A percentile compares a stretch with the other conserved stretches of the same genome.
Conservation (phyloP, 768 basidiomycete species). For the Fomitopsis pulvina region DNA sequence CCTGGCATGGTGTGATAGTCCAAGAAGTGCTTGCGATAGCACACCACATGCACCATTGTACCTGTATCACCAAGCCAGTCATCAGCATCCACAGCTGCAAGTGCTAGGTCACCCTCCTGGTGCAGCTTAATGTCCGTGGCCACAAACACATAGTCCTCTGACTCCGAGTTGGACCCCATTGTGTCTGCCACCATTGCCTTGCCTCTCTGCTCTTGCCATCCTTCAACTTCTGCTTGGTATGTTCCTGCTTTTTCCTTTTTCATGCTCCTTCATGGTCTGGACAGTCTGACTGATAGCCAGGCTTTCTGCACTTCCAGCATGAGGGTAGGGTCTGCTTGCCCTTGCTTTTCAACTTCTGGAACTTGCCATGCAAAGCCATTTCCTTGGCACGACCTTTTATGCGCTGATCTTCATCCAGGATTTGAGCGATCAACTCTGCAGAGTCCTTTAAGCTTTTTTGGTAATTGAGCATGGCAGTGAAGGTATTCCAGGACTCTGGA, state of each 20-base stretch:
- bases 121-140: not conserved
- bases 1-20: constrained; percentile 5
- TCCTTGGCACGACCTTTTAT: no score
- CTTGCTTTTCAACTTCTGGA: not conserved
- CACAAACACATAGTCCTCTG: no score
- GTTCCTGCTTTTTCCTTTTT: no score
- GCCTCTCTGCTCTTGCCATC: no score
- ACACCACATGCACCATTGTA: constrained; percentile 1
- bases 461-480: no score
- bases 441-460: constrained; percentile 1
- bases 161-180: no score
- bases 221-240: not conserved
- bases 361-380: no score
- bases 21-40: constrained; percentile 1
- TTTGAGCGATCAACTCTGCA: no score
- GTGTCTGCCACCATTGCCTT: constrained; percentile 3
- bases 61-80: constrained; percentile 15
- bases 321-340: not conserved
- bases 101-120: not conserved
- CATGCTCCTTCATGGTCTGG: constrained; percentile 3
- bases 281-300: no score
- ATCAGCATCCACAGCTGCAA: not conserved
- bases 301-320: constrained; percentile 9
- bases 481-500: constrained; percentile 29
- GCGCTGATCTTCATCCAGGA: no score